Evolutionary conservation across 202 grass and related monocot species (phyloP).

Genomic region (Elaeis oleifera): DNA sequence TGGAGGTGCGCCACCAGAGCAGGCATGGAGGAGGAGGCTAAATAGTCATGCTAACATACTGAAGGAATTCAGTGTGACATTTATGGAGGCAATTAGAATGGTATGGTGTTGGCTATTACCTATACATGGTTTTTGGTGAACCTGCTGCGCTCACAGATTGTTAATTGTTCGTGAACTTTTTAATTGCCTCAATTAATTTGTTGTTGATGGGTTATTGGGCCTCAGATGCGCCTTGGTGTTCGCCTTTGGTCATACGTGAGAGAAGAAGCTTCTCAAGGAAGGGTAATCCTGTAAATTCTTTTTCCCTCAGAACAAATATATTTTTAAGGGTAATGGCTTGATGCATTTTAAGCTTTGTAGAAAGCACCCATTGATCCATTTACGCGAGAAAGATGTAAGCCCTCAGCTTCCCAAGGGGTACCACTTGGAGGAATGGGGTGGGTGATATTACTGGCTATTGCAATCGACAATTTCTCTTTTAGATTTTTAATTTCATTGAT

Average conservation of each 20-base stretch:
- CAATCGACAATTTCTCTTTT: slow-evolving; percentile 6
- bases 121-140: neutral
- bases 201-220: neutral
- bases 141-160: too few relatives aligned
- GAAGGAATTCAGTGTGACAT: slow-evolving; percentile 92
- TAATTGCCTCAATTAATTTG: too few relatives aligned
- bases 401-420: slow-evolving; percentile 83
- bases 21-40: slow-evolving; percentile 86
- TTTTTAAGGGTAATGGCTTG: too few relatives aligned
- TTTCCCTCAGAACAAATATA: too few relatives aligned
- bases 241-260: slow-evolving; percentile 99
- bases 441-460: slow-evolving; percentile 15
- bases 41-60: slow-evolving; percentile 90
- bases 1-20: slow-evolving; percentile 71
- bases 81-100: slow-evolving; percentile 85
- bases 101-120: slow-evolving; percentile 28
- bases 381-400: slow-evolving; percentile 62
- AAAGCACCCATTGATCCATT: slow-evolving; percentile 98
- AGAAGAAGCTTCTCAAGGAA: slow-evolving; percentile 97
- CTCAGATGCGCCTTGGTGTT: slow-evolving; percentile 80
- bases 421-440: slow-evolving; percentile 98
- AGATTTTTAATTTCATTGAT: slow-evolving; percentile 19
- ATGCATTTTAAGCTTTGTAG: slow-evolving; percentile 33
- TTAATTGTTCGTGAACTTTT: too few relatives aligned
- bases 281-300: slow-evolving; percentile 40